Conservation (phyloP, 2,329 filamentous ascomycete species). For the Anthostomella pinea region DNA sequence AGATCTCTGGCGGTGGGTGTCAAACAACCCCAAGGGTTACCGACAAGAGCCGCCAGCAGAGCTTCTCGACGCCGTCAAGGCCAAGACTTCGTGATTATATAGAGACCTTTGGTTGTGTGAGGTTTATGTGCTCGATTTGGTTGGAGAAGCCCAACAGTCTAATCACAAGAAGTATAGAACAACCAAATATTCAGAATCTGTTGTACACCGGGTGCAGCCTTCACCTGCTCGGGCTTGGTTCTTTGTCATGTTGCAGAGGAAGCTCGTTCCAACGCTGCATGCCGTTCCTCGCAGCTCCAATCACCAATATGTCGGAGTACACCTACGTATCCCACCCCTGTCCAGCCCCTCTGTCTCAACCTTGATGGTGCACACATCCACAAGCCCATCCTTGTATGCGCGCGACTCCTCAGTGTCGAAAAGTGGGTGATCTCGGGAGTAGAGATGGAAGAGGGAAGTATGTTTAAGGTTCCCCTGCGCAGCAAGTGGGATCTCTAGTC, state of each 20-base stretch:
- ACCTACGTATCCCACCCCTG: too few species aligned
- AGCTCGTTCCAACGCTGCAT: too few species aligned
- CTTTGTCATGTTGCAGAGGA: too few species aligned
- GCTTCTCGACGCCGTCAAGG: slow-evolving; percentile 65
- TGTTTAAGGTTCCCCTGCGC: not conserved
- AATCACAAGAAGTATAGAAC: slow-evolving; percentile 8
- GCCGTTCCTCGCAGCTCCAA: too few species aligned
- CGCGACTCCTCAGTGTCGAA: too few species aligned
- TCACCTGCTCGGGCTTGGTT: slow-evolving; percentile 2
- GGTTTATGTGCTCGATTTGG: too few species aligned
- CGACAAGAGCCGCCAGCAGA: slow-evolving; percentile 84
- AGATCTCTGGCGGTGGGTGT: slow-evolving; percentile 95
- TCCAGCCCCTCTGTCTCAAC: not conserved
- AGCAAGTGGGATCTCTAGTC: not conserved
- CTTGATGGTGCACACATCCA: not conserved
- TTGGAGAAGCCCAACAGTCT: slow-evolving; percentile 3
- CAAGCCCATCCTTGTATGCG: too few species aligned
- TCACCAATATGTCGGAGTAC: too few species aligned
- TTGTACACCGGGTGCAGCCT: not conserved
- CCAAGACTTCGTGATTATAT: slow-evolving; percentile 23
- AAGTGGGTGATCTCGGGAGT: too few species aligned
- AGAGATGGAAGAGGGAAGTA: not conserved
- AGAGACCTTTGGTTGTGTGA: slow-evolving; percentile 1
- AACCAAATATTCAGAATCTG: slow-evolving; percentile 1
- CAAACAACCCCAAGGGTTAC: slow-evolving; percentile 96